A percentile compares a stretch with the other conserved stretches of the same genome.
Evolutionary conservation across 2,329 filamentous ascomycete species (phyloP).

Genomic region (Aspergillus calidoustus): DNA sequence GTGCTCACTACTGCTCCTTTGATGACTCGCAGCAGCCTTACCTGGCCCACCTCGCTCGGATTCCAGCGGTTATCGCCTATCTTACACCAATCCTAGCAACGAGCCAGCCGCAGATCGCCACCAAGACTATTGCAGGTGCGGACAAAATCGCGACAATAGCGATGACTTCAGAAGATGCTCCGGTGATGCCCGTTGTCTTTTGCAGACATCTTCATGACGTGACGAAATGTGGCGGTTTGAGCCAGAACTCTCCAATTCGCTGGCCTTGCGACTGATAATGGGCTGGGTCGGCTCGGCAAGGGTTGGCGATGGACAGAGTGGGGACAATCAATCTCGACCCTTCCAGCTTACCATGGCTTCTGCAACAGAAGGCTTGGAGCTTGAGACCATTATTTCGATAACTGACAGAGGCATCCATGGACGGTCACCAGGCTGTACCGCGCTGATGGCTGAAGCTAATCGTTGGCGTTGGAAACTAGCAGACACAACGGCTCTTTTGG

Average conservation of each 20-base stretch:
- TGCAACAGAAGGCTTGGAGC: neutral
- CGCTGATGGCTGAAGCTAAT: too few relatives aligned
- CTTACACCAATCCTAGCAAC: neutral
- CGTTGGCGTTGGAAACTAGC: neutral
- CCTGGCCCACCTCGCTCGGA: neutral
- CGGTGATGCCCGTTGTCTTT: neutral
- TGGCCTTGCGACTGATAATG: neutral
- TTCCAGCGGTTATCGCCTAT: slow-evolving; percentile 7
- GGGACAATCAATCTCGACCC: neutral
- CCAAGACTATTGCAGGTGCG: neutral
- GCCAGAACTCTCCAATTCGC: neutral
- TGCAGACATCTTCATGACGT: neutral
- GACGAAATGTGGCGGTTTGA: neutral
- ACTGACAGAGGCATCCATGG: neutral
- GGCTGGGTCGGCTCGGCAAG: neutral
- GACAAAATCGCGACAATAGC: neutral
- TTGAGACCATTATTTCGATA: neutral
- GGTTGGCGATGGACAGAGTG: neutral
- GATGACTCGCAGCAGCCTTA: slow-evolving; percentile 22
- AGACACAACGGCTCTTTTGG: neutral
- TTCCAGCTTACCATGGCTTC: neutral
- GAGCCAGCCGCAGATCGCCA: neutral
- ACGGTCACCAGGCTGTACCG: neutral
- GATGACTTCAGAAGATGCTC: neutral
- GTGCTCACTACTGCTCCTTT: neutral